Evolutionary conservation across 768 basidiomycete genomes (phyloP).

Genomic region (Nevesoporus exiguus): DNA sequence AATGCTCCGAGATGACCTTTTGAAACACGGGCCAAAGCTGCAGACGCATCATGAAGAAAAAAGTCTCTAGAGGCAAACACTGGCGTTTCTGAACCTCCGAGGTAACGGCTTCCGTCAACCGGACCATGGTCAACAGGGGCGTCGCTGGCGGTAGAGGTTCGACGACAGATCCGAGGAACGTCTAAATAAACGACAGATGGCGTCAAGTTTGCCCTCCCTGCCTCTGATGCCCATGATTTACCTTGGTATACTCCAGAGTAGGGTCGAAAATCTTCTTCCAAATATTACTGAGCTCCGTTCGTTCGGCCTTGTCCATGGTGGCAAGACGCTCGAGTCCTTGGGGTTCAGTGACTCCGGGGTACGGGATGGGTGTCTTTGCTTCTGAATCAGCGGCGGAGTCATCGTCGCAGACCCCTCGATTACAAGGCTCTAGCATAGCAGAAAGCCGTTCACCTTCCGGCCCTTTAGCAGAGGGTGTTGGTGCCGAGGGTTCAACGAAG

Average conservation of each 20-base stretch:
- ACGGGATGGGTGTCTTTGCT: constrained; percentile 34
- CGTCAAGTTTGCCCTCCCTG: neutral
- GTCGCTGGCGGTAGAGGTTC: constrained; percentile 73
- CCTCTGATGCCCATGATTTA: constrained; percentile 26
- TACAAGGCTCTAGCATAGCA: constrained; percentile 41
- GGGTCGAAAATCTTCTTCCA: constrained; percentile 97
- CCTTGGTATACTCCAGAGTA: constrained; percentile 81
- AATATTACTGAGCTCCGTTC: constrained; percentile 53
- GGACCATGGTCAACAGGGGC: constrained; percentile 86
- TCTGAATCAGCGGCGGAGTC: constrained; percentile 52
- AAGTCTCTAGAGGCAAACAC: constrained; percentile 77
- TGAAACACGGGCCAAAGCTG: constrained; percentile 94
- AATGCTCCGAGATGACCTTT: constrained; percentile 79
- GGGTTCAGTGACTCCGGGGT: constrained; percentile 26
- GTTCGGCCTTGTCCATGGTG: constrained; percentile 54
- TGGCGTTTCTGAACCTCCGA: constrained; percentile 71
- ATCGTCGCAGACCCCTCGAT: constrained; percentile 35
- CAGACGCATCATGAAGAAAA: constrained; percentile 75
- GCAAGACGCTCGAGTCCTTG: constrained; percentile 26
- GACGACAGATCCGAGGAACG: constrained; percentile 63
- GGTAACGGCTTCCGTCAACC: constrained; percentile 79
- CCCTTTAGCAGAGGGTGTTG: constrained; percentile 34
- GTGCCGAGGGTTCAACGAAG: constrained; percentile 32
- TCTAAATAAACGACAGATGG: constrained; percentile 35
- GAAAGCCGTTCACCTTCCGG: constrained; percentile 34